Evolutionary conservation across 2,329 filamentous ascomycete genomes (phyloP).

Genomic region (Ophiostoma sp.): DNA sequence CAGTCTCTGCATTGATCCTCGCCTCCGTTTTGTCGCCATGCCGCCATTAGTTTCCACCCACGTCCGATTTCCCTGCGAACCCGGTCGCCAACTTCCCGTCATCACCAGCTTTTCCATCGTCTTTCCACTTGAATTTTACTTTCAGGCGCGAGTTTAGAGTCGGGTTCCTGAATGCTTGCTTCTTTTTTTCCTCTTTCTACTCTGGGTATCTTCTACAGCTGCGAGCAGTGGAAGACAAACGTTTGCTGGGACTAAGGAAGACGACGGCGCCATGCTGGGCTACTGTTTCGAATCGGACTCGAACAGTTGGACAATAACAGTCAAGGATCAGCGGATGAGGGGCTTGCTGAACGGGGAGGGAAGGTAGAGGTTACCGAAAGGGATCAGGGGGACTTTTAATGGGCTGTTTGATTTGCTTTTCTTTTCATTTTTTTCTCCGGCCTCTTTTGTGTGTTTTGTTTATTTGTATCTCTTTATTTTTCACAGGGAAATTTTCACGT

Average conservation of each 20-base stretch:
- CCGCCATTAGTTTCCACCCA: no score
- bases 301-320: not conserved
- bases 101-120: not conserved
- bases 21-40: not conserved
- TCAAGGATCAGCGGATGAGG: not conserved
- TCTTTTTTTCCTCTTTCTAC: not conserved
- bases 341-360: not conserved
- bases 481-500: not conserved
- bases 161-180: not conserved
- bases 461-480: not conserved
- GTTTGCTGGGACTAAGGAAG: not conserved
- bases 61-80: not conserved
- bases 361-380: not conserved
- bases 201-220: not conserved
- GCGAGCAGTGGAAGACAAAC: not conserved
- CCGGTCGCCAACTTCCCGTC: not conserved
- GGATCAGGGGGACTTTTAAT: constrained; percentile 21
- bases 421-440: constrained; percentile 7
- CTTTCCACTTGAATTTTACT: not conserved
- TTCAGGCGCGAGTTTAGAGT: constrained; percentile 9
- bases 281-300: no score
- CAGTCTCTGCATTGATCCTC: not conserved
- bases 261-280: not conserved
- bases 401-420: constrained; percentile 21
- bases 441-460: constrained; percentile 11